Conservation (phyloP, 805 yeast species). For the Jamesozyma jinghongensis region DNA sequence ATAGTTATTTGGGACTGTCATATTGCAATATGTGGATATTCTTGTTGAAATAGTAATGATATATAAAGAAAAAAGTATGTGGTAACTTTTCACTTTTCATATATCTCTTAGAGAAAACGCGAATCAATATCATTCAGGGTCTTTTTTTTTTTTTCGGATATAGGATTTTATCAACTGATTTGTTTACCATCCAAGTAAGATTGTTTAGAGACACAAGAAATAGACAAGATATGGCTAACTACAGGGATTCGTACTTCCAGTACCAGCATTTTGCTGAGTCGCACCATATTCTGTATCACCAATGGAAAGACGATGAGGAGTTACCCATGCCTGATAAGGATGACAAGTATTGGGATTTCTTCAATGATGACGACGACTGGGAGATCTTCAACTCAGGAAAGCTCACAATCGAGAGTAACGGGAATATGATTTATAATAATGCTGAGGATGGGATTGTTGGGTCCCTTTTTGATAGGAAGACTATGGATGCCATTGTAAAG, state of each 20-base stretch:
- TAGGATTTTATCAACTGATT: no score
- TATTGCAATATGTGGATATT: background rate
- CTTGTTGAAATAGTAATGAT: background rate
- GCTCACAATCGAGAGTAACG: constrained; percentile 18
- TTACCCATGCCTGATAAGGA: constrained; percentile 22
- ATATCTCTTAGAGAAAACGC: no score
- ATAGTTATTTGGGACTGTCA: background rate
- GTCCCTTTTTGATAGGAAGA: constrained; percentile 2
- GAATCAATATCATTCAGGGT: no score
- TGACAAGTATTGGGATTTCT: constrained; percentile 24
- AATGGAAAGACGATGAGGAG: constrained; percentile 24
- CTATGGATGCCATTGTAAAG: background rate
- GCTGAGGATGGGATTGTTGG: constrained; percentile 2
- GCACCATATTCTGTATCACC: constrained; percentile 21
- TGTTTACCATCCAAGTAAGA: no score
- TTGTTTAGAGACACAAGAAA: no score
- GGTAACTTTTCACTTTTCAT: no score
- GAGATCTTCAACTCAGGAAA: constrained; percentile 18
- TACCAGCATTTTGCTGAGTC: constrained; percentile 17
- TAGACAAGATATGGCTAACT: no score
- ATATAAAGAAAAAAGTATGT: no score
- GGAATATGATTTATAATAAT: constrained; percentile 6
- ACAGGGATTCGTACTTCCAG: constrained; percentile 25
- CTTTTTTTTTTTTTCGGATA: no score
- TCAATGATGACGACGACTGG: constrained; percentile 28